Conservation (phyloP, 2,329 filamentous ascomycete species). For the Penicillium griseofulvum region DNA sequence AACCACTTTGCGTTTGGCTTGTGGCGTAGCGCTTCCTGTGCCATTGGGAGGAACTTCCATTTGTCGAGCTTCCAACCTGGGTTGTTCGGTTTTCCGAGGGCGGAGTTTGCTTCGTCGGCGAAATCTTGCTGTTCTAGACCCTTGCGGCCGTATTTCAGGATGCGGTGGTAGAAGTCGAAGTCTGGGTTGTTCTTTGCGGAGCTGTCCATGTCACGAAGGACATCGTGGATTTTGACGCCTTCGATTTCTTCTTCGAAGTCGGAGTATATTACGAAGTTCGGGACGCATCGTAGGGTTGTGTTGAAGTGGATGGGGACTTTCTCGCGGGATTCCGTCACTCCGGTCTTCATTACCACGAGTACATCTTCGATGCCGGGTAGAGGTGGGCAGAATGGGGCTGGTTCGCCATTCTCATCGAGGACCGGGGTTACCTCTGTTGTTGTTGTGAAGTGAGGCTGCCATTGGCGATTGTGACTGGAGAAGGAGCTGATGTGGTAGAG, state of each 20-base stretch:
- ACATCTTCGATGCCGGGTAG: conserved; percentile 50
- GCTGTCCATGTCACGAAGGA: conserved; percentile 46
- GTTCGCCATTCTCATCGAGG: conserved; percentile 14
- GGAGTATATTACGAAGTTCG: conserved; percentile 58
- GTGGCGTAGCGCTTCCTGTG: conserved; percentile 48
- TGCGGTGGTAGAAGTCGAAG: conserved; percentile 53
- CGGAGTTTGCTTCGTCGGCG: conserved; percentile 40
- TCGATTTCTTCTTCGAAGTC: conserved; percentile 55
- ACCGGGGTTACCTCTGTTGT: conserved; percentile 6
- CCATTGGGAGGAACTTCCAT: conserved; percentile 58
- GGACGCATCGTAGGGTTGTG: conserved; percentile 56
- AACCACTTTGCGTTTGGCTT: conserved; percentile 56
- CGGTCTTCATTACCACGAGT: conserved; percentile 58
- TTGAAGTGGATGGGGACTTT: conserved; percentile 56
- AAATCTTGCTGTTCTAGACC: conserved; percentile 42
- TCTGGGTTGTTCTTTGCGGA: conserved; percentile 43
- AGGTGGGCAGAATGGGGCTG: conserved; percentile 28
- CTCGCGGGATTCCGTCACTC: conserved; percentile 55
- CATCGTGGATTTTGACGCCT: conserved; percentile 52
- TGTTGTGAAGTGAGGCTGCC: conserved; percentile 10
- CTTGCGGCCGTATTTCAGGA: conserved; percentile 44
- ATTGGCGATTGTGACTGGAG: conserved; percentile 41
- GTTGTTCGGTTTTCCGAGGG: conserved; percentile 46
- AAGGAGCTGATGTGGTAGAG: conserved; percentile 57
- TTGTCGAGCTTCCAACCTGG: conserved; percentile 55